Conservation (phyloP, 2,329 filamentous ascomycete species). For the Cyclaneusma minus region DNA sequence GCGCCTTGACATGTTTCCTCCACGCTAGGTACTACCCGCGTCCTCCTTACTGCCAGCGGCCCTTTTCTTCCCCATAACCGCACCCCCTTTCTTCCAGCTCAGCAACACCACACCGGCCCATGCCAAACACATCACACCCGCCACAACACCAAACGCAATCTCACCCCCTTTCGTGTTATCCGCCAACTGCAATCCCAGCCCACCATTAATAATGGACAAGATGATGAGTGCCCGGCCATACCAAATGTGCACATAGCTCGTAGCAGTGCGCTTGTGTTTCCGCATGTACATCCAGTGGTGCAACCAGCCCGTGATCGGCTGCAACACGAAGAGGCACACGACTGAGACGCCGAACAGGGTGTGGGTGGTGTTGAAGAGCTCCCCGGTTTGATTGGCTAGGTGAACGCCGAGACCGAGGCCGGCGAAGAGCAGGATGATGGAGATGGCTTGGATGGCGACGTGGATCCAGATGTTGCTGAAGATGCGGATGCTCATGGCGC, state of each 20-base stretch:
- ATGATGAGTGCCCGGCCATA: constrained; percentile 41
- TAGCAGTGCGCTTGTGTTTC: constrained; percentile 27
- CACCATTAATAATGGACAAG: constrained; percentile 47
- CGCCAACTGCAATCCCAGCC: constrained; percentile 39
- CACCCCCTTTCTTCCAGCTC: too few species aligned
- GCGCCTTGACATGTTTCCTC: too few species aligned
- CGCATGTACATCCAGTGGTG: constrained; percentile 40
- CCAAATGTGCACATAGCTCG: constrained; percentile 46
- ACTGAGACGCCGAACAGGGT: constrained; percentile 40
- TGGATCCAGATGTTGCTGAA: constrained; percentile 41
- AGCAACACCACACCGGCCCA: constrained; percentile 23
- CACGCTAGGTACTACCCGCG: too few species aligned
- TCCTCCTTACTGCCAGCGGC: too few species aligned
- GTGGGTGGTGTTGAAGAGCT: constrained; percentile 38
- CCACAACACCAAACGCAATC: constrained; percentile 39
- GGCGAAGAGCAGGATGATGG: constrained; percentile 40
- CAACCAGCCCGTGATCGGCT: constrained; percentile 39
- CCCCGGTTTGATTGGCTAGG: constrained; percentile 17
- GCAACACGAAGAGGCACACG: constrained; percentile 35
- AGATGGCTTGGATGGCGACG: constrained; percentile 35
- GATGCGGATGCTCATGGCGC: constrained; percentile 43
- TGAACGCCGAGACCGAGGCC: constrained; percentile 42
- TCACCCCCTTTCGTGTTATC: constrained; percentile 23
- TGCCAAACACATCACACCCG: constrained; percentile 28
- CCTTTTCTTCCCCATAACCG: too few species aligned